Percentiles rank a stretch among this genome's conserved stretches.
These are phyloP conservation scores for Tremella mesenterica DNA, from an alignment of 768 basidiomycete genomes.

Conservation along the genomic window DNA sequence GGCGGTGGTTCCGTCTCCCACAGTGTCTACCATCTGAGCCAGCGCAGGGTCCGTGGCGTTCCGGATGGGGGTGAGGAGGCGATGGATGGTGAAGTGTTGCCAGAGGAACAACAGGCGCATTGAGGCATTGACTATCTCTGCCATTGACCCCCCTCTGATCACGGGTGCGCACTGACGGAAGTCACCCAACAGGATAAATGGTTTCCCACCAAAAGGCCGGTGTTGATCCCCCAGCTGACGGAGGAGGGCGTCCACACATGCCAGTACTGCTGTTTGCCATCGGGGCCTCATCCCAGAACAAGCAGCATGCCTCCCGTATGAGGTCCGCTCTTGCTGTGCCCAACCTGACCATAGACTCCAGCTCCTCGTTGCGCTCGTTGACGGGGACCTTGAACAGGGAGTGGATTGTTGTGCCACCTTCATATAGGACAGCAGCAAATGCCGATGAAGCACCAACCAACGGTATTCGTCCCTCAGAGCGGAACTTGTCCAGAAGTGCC, in stretches of 20 bases:
- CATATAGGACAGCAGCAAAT: background rate
- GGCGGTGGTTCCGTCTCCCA: background rate
- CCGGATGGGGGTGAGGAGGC: background rate
- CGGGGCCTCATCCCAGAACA: background rate
- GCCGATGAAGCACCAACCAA: background rate
- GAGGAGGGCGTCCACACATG: background rate
- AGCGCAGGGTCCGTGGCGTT: background rate
- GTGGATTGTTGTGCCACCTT: background rate
- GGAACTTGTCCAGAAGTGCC: background rate
- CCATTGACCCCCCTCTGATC: background rate
- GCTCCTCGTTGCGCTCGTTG: background rate
- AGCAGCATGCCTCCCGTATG: background rate
- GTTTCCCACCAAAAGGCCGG: background rate
- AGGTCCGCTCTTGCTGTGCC: background rate
- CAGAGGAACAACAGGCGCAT: background rate
- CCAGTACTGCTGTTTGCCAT: background rate
- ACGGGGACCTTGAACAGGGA: background rate
- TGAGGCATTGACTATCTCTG: background rate
- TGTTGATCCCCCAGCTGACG: background rate
- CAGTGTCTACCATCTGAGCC: background rate
- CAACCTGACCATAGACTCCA: background rate
- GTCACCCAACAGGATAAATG: background rate
- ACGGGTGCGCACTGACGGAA: background rate
- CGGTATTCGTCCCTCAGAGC: background rate
- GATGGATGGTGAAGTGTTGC: background rate